These are phyloP conservation scores for Amanita muscaria DNA, from an alignment of 768 basidiomycete genomes.

Conservation along the genomic window DNA sequence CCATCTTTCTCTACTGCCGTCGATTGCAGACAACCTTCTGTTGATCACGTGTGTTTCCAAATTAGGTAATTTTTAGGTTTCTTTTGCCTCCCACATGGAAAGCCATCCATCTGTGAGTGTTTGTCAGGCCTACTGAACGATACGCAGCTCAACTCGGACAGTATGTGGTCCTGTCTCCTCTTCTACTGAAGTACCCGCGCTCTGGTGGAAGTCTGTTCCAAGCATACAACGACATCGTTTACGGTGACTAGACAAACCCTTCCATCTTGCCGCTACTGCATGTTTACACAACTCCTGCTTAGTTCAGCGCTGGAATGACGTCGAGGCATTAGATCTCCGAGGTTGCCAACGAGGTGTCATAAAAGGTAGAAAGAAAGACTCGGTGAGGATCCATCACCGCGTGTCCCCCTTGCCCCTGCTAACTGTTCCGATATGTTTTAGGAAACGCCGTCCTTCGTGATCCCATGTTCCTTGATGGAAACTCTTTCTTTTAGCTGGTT, in stretches of 20 bases:
- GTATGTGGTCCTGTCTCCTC: constrained; percentile 38
- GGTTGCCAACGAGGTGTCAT: constrained; percentile 47
- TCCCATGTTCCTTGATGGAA: constrained; percentile 65
- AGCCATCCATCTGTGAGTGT: constrained; percentile 4
- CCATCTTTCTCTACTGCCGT: neutral
- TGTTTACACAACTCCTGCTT: constrained; percentile 3
- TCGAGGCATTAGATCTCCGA: constrained; percentile 54
- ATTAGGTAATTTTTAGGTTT: too few relatives aligned
- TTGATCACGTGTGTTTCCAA: too few relatives aligned
- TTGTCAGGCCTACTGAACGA: neutral
- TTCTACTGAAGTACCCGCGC: constrained; percentile 53
- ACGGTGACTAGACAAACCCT: constrained; percentile 31
- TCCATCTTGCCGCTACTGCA: neutral
- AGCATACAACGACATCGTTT: constrained; percentile 64
- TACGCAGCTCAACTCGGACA: constrained; percentile 13
- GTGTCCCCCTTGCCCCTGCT: constrained; percentile 4
- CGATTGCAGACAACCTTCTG: too few relatives aligned
- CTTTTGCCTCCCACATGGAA: neutral
- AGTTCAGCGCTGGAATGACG: constrained; percentile 70
- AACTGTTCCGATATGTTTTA: constrained; percentile 16
- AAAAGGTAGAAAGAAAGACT: constrained; percentile 45
- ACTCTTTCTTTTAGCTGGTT: constrained; percentile 57
- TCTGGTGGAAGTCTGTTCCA: constrained; percentile 59
- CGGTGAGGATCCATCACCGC: constrained; percentile 27
- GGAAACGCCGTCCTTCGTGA: constrained; percentile 39